A percentile compares a stretch with the other conserved stretches of the same genome.
Conservation (phyloP, 2,329 filamentous ascomycete species). For the Tricladium varicosporioides region DNA sequence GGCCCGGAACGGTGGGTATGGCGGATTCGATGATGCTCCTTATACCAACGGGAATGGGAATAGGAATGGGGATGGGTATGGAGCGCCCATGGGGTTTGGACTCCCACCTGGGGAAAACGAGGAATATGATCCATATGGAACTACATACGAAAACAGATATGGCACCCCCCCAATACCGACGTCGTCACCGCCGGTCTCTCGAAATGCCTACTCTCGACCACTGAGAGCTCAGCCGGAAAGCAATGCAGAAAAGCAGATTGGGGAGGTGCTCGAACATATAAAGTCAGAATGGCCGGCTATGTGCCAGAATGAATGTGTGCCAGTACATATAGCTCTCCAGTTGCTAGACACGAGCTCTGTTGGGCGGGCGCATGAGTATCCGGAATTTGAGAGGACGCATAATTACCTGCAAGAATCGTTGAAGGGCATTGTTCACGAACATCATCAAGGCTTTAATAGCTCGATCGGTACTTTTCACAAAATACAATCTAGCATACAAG, state of each 20-base stretch:
- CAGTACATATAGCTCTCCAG: constrained; percentile 91
- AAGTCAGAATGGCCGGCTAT: constrained; percentile 89
- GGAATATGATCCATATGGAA: constrained; percentile 34
- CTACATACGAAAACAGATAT: constrained; percentile 29
- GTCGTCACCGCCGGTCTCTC: constrained; percentile 21
- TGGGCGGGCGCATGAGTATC: constrained; percentile 84
- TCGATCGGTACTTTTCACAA: constrained; percentile 99
- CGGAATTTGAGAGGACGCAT: constrained; percentile 80
- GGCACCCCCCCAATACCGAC: constrained; percentile 23
- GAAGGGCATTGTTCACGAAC: constrained; percentile 95
- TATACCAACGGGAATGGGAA: constrained; percentile 28
- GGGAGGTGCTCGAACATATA: constrained; percentile 71
- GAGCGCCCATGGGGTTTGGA: constrained; percentile 20
- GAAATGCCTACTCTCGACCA: constrained; percentile 18
- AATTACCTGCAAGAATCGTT: constrained; percentile 87
- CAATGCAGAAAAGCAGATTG: constrained; percentile 32
- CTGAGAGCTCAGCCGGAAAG: constrained; percentile 26
- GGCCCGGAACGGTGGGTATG: constrained; percentile 32
- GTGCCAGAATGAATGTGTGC: constrained; percentile 83
- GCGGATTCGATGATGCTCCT: constrained; percentile 30
- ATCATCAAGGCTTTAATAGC: constrained; percentile 98
- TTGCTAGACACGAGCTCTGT: constrained; percentile 92
- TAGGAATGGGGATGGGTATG: constrained; percentile 23
- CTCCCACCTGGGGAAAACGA: constrained; percentile 23
- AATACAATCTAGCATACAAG: constrained; percentile 89